Evolutionary conservation across 352 stramenopile species (phyloP), one percentile per base, ranked within the genome.

Genomic region (Phytophthora tentaculata): DNA sequence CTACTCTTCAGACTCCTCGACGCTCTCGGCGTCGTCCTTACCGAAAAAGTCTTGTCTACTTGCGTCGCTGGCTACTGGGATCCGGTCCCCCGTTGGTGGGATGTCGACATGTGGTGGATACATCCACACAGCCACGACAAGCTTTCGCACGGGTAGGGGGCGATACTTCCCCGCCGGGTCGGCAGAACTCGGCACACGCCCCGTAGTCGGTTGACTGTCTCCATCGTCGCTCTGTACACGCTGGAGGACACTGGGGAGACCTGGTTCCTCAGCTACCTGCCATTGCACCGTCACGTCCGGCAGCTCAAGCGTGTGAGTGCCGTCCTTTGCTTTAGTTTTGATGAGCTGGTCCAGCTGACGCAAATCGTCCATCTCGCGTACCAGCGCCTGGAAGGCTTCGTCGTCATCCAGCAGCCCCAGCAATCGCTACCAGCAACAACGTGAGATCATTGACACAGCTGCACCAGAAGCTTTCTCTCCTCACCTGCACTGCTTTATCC

Each of bases 51-150:
- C 76, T 8, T 68, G 77, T 14, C 74, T 74, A 54, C 61, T 75
- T 14, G 51, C 49, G 47, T 75, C 58, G 49, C 81, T 74, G 22
- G 48, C 57, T 20, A 78, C 53, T 19, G 84, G 84, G 10, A 91
- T 83, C 17, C 74, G 84, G 20, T 88, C 71, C 26, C 79, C 83
- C 2, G 78, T 91, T 0, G 74, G 64, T 55, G 86, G 82, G 24
- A 94, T 86, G 43, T 70, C 67, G 13, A 91, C 83, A 28, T 90
- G 74, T 14, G 77, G 80, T 16, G 86, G 86, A 55, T 94, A 94
- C 50, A 94, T 74, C 86, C 86, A 94, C 50, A 83, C 77, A 13
- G 67, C 69, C n/a, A 94, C 69, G 5, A 79, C 80, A 32, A 86
- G 53, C 37, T 79, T 89, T 22, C 84, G 76, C 55, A 89, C 61